Evolutionary conservation across 208 protist genomes (phyloP).

Genomic region (Crithidia brevicula): DNA sequence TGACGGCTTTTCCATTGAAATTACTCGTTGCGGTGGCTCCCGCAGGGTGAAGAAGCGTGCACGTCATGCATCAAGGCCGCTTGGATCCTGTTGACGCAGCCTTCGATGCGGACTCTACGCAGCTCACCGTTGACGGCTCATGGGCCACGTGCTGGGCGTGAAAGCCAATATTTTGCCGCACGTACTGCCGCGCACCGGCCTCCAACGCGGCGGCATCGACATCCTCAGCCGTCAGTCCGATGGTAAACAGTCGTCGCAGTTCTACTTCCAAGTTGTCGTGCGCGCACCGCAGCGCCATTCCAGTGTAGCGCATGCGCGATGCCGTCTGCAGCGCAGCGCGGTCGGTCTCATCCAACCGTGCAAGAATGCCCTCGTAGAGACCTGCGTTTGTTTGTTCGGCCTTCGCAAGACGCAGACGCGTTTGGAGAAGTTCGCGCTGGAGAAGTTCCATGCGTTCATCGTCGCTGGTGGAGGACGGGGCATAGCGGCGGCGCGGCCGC

Average conservation of each 20-base stretch:
- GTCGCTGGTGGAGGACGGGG: background rate
- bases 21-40: no score
- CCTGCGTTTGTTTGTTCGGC: constrained; percentile 17
- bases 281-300: constrained; percentile 65
- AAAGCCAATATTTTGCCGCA: constrained; percentile 80
- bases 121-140: constrained; percentile 33
- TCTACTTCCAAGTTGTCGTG: constrained; percentile 76
- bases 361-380: constrained; percentile 39
- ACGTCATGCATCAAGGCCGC: no score
- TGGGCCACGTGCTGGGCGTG: constrained; percentile 57
- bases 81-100: no score
- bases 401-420: constrained; percentile 60
- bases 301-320: constrained; percentile 72
- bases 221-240: constrained; percentile 48
- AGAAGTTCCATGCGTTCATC: constrained; percentile 35
- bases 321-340: constrained; percentile 51
- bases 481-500: constrained; percentile 7
- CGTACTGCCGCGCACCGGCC: constrained; percentile 67
- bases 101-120: no score
- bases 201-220: constrained; percentile 75
- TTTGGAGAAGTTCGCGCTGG: constrained; percentile 49
- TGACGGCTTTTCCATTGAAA: no score
- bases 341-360: constrained; percentile 52
- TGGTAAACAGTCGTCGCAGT: constrained; percentile 66
- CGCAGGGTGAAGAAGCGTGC: no score